These are phyloP conservation scores for Colletotrichum sp. DNA, from an alignment of 2,329 filamentous ascomycete species.

Conservation along the genomic window DNA sequence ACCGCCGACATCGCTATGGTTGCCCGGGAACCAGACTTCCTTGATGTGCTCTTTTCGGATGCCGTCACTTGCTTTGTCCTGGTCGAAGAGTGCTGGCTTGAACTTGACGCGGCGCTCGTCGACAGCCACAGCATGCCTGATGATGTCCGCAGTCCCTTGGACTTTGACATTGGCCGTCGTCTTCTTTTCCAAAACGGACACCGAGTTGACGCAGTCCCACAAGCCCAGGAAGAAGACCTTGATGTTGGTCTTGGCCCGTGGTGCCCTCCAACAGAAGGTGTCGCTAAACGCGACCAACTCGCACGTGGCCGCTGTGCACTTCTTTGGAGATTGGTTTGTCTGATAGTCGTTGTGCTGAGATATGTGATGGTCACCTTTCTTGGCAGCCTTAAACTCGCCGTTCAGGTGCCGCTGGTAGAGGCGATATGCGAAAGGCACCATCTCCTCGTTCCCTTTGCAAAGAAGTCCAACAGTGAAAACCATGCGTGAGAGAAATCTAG, in stretches of 20 bases:
- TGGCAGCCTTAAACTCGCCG: constrained; percentile 33
- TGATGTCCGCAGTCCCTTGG: constrained; percentile 44
- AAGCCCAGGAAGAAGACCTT: constrained; percentile 58
- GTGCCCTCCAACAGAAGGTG: constrained; percentile 46
- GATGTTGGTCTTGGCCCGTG: constrained; percentile 32
- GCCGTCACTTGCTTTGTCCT: constrained; percentile 34
- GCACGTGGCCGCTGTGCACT: neutral
- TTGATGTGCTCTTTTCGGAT: constrained; percentile 41
- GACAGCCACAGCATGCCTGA: constrained; percentile 57
- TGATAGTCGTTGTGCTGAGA: constrained; percentile 21
- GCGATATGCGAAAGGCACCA: constrained; percentile 54
- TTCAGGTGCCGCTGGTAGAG: constrained; percentile 45
- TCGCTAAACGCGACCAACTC: constrained; percentile 41
- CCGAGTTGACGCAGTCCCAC: constrained; percentile 59
- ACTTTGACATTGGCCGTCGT: constrained; percentile 39
- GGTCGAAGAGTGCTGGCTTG: constrained; percentile 52
- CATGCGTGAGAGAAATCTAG: constrained; percentile 57
- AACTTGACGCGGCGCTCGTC: constrained; percentile 61
- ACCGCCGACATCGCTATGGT: constrained; percentile 58
- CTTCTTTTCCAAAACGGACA: constrained; percentile 44
- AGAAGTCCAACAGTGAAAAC: constrained; percentile 52
- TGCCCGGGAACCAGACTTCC: constrained; percentile 61
- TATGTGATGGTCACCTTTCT: neutral
- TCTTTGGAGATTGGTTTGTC: constrained; percentile 13
- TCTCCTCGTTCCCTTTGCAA: constrained; percentile 56